These are phyloP conservation scores for Sanguinoderma infundibulare DNA, from an alignment of 1,284 basidiomycete species.

Conservation along the genomic window DNA sequence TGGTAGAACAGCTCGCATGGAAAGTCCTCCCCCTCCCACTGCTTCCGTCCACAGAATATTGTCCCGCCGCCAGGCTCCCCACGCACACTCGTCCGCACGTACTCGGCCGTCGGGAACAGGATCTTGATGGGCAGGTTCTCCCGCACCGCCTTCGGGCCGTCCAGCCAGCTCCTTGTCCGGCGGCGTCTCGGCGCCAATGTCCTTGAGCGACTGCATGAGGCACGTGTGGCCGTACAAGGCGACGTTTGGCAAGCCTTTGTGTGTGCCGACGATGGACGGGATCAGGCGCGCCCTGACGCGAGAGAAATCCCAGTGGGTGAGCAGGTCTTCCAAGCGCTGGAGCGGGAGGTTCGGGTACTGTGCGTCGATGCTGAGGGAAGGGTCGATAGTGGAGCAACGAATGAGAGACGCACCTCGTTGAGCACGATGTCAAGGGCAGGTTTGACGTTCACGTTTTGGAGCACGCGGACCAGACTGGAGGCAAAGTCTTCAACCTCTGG, in stretches of 20 bases:
- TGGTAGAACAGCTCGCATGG: slow-evolving; percentile 71
- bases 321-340: slow-evolving; percentile 57
- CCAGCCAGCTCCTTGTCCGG: slow-evolving; percentile 60
- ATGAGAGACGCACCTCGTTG: slow-evolving; percentile 47
- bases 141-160: slow-evolving; percentile 55
- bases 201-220: slow-evolving; percentile 71
- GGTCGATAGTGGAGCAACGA: slow-evolving; percentile 1
- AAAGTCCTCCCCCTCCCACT: slow-evolving; percentile 73
- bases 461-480: slow-evolving; percentile 52
- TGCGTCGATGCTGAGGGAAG: background rate
- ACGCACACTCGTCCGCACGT: slow-evolving; percentile 59
- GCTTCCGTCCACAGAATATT: slow-evolving; percentile 61
- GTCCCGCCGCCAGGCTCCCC: slow-evolving; percentile 76
- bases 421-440: slow-evolving; percentile 62
- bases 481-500: slow-evolving; percentile 50
- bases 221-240: slow-evolving; percentile 67
- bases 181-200: slow-evolving; percentile 56
- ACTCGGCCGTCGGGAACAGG: slow-evolving; percentile 67
- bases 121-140: slow-evolving; percentile 67
- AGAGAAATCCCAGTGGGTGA: slow-evolving; percentile 75
- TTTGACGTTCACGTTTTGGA: slow-evolving; percentile 63
- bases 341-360: slow-evolving; percentile 62
- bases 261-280: slow-evolving; percentile 71
- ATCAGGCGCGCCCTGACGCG: slow-evolving; percentile 68
- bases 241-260: slow-evolving; percentile 71